Evolutionary conservation across 257 asterid genomes (phyloP).

Genomic region (Forsythia suspensa): DNA sequence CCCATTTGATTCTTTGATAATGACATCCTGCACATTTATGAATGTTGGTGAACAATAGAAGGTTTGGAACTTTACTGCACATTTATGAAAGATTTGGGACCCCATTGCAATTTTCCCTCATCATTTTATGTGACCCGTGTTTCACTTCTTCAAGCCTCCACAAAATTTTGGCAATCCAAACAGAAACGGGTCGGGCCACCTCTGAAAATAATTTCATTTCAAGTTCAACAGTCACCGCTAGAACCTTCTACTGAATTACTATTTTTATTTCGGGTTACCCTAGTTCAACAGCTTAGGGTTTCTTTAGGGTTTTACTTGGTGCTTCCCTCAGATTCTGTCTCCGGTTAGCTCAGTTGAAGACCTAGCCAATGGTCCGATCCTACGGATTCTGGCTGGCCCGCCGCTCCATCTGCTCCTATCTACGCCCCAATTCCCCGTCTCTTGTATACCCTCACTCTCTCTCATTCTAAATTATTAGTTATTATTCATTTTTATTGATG

Average conservation of each 20-base stretch:
- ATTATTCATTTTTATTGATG: background rate
- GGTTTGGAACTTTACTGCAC: too few relatives aligned
- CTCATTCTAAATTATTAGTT: background rate
- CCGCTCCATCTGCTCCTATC: conserved; percentile 34
- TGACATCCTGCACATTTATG: too few relatives aligned
- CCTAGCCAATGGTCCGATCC: conserved; percentile 43
- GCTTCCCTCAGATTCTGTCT: background rate
- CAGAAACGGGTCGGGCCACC: too few relatives aligned
- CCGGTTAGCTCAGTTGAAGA: conserved; percentile 12
- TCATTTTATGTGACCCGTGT: too few relatives aligned
- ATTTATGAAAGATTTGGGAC: too few relatives aligned
- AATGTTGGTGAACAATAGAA: too few relatives aligned
- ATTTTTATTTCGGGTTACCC: background rate
- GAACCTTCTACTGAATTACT: background rate
- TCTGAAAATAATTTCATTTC: too few relatives aligned
- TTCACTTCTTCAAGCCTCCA: too few relatives aligned
- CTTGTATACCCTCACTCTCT: conserved; percentile 16
- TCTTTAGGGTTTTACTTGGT: conserved; percentile 40
- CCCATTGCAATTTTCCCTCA: too few relatives aligned
- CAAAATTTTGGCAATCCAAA: too few relatives aligned
- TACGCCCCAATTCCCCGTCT: conserved; percentile 27
- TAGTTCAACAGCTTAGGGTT: conserved; percentile 34
- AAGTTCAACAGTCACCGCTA: background rate
- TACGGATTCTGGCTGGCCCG: conserved; percentile 41
- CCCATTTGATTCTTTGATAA: too few relatives aligned